Evolutionary conservation across 2,329 filamentous ascomycete genomes (phyloP).

Genomic region (Phialocephala subalpina): DNA sequence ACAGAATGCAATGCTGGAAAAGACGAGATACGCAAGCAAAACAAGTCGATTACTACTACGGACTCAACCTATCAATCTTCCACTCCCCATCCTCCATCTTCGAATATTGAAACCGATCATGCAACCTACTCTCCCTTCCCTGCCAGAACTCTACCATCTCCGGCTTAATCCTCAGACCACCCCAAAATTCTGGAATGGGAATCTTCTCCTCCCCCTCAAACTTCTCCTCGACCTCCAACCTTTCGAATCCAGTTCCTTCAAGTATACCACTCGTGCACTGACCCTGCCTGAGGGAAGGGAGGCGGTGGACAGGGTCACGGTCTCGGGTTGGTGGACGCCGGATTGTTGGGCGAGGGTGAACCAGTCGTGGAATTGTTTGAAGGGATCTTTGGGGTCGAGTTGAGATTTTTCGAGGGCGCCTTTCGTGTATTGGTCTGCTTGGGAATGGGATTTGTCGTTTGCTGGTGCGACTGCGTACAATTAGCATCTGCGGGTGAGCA

Average conservation of each 20-base stretch:
- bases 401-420: constrained; percentile 67
- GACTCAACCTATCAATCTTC: constrained; percentile 78
- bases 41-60: too few relatives aligned
- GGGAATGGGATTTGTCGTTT: constrained; percentile 61
- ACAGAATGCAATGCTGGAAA: too few relatives aligned
- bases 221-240: constrained; percentile 80
- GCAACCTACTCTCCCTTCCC: constrained; percentile 85
- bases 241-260: constrained; percentile 86
- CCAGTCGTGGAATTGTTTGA: constrained; percentile 89
- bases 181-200: constrained; percentile 94
- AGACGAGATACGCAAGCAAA: too few relatives aligned
- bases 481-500: constrained; percentile 11
- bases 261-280: constrained; percentile 85
- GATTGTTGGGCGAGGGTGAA: constrained; percentile 73
- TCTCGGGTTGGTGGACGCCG: constrained; percentile 80
- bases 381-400: constrained; percentile 68
- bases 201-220: constrained; percentile 83
- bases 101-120: constrained; percentile 91
- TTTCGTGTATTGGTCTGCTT: constrained; percentile 80
- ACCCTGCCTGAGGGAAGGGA: constrained; percentile 84
- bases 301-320: constrained; percentile 87
- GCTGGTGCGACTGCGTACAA: constrained; percentile 65
- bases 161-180: constrained; percentile 85
- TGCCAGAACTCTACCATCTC: constrained; percentile 96
- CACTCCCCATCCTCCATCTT: constrained; percentile 64